These are phyloP conservation scores for Tetrahymena malaccensis DNA, from an alignment of 73 alveolate species.

Conservation along the genomic window DNA sequence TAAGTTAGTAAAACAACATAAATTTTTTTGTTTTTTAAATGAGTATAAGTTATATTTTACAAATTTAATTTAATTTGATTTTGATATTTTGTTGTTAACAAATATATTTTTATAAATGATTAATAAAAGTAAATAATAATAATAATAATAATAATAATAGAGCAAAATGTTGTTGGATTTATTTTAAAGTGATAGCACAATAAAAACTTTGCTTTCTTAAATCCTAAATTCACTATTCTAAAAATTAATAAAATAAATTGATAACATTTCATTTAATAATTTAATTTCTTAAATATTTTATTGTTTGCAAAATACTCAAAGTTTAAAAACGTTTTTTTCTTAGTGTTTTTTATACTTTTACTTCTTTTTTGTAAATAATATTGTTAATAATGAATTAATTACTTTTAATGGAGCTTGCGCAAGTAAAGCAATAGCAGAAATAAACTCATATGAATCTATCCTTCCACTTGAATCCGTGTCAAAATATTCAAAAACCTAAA, in stretches of 20 bases:
- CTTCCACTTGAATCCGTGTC: constrained; percentile 16
- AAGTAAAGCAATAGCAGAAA: constrained; percentile 22
- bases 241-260: too few relatives aligned
- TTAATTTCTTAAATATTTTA: too few relatives aligned
- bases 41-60: neutral
- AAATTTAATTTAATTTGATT: too few relatives aligned
- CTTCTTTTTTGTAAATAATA: neutral
- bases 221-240: neutral
- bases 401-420: neutral
- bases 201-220: neutral
- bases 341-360: neutral
- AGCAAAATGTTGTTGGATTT: neutral
- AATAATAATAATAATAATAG: too few relatives aligned
- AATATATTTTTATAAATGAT: neutral
- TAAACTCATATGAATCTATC: constrained; percentile 32
- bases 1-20: neutral
- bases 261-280: too few relatives aligned
- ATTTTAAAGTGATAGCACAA: too few relatives aligned
- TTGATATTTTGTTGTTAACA: too few relatives aligned
- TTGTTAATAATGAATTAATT: neutral
- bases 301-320: too few relatives aligned
- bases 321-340: neutral
- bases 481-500: constrained; percentile 13
- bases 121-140: too few relatives aligned
- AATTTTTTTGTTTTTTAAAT: neutral